Evolutionary conservation across 306 rosid genomes (phyloP).

Genomic region (Cicer bijugum): DNA sequence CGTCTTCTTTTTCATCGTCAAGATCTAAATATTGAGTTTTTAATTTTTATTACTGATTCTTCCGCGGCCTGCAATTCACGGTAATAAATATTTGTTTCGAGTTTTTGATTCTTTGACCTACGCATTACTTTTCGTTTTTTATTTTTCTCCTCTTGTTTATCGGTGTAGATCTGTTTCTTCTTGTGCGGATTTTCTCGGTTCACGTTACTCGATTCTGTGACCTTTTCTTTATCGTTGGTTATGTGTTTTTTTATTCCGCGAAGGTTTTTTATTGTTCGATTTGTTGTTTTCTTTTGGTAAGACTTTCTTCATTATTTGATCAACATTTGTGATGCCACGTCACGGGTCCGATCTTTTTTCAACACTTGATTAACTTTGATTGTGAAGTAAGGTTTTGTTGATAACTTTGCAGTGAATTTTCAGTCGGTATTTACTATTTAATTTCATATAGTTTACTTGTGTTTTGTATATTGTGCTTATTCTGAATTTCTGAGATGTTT

Average conservation of each 20-base stretch:
- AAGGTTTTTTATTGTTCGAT: neutral
- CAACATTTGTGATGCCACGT: neutral
- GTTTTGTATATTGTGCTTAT: neutral
- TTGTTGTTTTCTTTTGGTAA: neutral
- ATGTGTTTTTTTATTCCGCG: neutral
- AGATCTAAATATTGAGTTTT: constrained; percentile 26
- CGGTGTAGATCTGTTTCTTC: constrained; percentile 42
- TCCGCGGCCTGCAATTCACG: constrained; percentile 28
- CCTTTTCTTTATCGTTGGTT: neutral
- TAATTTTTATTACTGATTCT: neutral
- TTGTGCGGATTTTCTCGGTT: neutral
- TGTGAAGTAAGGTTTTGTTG: constrained; percentile 27
- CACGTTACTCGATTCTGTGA: constrained; percentile 21
- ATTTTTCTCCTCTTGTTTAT: neutral
- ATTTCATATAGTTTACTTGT: neutral
- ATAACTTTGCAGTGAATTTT: neutral
- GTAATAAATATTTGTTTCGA: constrained; percentile 20
- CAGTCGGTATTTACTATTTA: constrained; percentile 26
- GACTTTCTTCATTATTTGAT: constrained; percentile 5
- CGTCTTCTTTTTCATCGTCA: constrained; percentile 8
- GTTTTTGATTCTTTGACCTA: neutral
- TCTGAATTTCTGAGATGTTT: neutral
- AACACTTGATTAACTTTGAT: neutral
- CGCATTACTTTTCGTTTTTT: neutral
- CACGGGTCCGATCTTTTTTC: neutral